phyloP scores from a whole-genome alignment of 2,329 filamentous ascomycete species.

The Sporothrix luriei region DNA sequence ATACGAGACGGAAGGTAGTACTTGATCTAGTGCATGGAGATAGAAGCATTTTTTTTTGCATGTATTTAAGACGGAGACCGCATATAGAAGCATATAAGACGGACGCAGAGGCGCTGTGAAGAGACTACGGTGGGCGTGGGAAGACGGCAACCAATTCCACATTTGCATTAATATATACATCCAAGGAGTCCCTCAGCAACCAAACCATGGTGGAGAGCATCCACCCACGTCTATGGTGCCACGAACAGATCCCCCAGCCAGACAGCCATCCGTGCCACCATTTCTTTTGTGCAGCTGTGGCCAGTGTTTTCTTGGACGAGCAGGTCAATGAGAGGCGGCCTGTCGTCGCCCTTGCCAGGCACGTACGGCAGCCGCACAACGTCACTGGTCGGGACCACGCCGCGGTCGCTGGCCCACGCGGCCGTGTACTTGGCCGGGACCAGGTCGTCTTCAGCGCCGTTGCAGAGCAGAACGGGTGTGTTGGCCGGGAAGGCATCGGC shows the following conservation, averaged over 20 bases:
- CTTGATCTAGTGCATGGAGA: neutral
- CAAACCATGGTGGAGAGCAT: too few species aligned
- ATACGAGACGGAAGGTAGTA: neutral
- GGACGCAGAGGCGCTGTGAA: neutral
- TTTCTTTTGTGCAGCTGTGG: slow-evolving; percentile 23
- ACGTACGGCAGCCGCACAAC: neutral
- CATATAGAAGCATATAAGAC: slow-evolving; percentile 1
- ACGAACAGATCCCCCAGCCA: slow-evolving; percentile 18
- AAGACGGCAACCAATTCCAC: slow-evolving; percentile 23
- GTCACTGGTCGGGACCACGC: neutral
- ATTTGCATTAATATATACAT: neutral
- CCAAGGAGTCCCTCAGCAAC: too few species aligned
- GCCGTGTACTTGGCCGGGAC: slow-evolving; percentile 9
- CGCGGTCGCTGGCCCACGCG: neutral
- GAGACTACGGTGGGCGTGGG: neutral
- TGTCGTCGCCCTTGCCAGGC: neutral
- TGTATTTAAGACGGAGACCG: neutral
- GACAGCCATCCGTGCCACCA: slow-evolving; percentile 11
- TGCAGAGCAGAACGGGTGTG: slow-evolving; percentile 6
- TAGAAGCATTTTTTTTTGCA: neutral
- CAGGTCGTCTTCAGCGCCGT: slow-evolving; percentile 4
- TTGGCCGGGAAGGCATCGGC: neutral
- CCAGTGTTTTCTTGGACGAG: slow-evolving; percentile 14
- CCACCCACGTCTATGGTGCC: neutral
- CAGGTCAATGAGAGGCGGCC: slow-evolving; percentile 1